phyloP scores from a whole-genome alignment of 108 stramenopile species.

The Parietichytrium sp. region DNA sequence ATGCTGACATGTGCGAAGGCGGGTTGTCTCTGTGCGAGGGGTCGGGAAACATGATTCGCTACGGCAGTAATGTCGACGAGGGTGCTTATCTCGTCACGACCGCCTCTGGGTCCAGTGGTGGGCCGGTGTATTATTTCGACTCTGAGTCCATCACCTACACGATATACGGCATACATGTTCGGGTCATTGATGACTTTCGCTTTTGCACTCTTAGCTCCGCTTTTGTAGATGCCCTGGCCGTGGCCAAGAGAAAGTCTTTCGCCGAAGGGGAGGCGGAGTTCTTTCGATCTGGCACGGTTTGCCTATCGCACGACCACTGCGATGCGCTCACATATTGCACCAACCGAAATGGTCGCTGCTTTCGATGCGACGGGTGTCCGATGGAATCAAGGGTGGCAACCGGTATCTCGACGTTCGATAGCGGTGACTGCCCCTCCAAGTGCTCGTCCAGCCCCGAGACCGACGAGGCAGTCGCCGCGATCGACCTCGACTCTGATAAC shows the following conservation, averaged over 20 bases:
- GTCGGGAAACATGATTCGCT: background rate
- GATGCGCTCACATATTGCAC: background rate
- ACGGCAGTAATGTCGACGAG: background rate
- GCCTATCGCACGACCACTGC: slow-evolving; percentile 13
- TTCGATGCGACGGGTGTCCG: background rate
- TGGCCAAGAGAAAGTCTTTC: background rate
- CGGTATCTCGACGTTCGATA: background rate
- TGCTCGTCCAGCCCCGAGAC: background rate
- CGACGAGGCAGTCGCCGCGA: too few species aligned
- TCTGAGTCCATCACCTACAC: background rate
- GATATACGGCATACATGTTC: background rate
- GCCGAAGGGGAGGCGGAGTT: background rate
- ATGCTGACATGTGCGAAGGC: background rate
- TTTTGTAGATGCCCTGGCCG: background rate
- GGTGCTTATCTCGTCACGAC: background rate
- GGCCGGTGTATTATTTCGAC: background rate
- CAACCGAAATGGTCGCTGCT: slow-evolving; percentile 12
- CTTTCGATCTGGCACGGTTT: background rate
- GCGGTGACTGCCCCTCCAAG: background rate
- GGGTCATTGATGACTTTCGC: background rate
- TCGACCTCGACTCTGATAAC: too few species aligned
- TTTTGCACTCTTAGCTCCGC: slow-evolving; percentile 11
- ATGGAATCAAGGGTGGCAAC: background rate
- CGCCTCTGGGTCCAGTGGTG: background rate
- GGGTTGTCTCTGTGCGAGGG: background rate